Percentiles rank a stretch among this genome's conserved stretches.
Evolutionary conservation across 2,329 filamentous ascomycete genomes (phyloP).

Genomic region (Kalmusia sp.): DNA sequence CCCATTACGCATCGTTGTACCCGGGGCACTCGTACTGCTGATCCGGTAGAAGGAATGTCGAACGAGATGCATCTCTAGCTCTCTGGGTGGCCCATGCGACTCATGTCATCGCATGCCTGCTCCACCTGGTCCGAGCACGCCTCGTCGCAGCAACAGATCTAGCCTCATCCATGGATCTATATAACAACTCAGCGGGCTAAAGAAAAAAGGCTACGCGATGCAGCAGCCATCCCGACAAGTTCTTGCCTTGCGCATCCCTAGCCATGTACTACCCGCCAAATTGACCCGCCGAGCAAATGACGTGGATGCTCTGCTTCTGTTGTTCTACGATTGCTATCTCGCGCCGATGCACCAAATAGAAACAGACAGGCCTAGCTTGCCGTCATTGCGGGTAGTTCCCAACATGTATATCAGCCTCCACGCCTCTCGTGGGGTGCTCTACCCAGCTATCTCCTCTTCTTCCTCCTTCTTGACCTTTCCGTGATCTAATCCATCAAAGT

Average conservation of each 20-base stretch:
- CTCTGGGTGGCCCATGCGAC: slow-evolving; percentile 5
- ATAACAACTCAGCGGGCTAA: slow-evolving; percentile 41
- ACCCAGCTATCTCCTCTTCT: slow-evolving; percentile 30
- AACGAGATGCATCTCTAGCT: slow-evolving; percentile 15
- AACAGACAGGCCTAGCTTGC: slow-evolving; percentile 32
- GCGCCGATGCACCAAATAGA: slow-evolving; percentile 44
- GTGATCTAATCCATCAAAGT: slow-evolving; percentile 21
- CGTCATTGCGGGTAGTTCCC: slow-evolving; percentile 34
- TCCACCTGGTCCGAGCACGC: slow-evolving; percentile 16
- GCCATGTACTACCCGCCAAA: slow-evolving; percentile 44
- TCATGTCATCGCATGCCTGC: slow-evolving; percentile 18
- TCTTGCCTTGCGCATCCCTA: slow-evolving; percentile 36
- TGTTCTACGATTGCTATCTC: slow-evolving; percentile 43
- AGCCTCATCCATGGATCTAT: slow-evolving; percentile 32
- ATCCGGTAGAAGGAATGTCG: slow-evolving; percentile 41
- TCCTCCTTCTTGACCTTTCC: slow-evolving; percentile 29
- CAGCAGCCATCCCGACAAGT: slow-evolving; percentile 34
- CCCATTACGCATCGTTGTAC: slow-evolving; percentile 26
- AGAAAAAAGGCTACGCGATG: slow-evolving; percentile 41
- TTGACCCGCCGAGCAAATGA: slow-evolving; percentile 49
- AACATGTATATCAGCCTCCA: slow-evolving; percentile 49
- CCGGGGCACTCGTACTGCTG: slow-evolving; percentile 32
- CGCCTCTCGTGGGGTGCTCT: slow-evolving; percentile 44
- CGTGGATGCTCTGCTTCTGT: slow-evolving; percentile 39
- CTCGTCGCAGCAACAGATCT: slow-evolving; percentile 39